Conservation (phyloP, 2,329 filamentous ascomycete species). For the Sporothrix protearum region DNA sequence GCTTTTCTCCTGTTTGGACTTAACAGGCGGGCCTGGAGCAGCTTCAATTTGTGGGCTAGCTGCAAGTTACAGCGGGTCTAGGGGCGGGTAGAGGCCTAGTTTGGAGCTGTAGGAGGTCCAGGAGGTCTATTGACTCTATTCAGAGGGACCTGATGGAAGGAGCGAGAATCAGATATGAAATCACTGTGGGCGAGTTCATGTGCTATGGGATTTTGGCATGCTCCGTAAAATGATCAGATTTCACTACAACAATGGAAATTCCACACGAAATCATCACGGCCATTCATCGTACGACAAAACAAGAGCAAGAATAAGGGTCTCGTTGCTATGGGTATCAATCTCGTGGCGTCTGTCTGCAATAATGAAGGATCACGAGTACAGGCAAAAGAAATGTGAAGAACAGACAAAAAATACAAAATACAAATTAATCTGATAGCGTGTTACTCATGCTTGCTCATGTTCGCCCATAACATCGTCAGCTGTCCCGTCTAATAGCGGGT, state of each 20-base stretch:
- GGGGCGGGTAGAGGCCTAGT: background rate
- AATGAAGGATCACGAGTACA: background rate
- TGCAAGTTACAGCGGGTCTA: background rate
- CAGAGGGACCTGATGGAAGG: background rate
- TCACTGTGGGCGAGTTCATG: background rate
- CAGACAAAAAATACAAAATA: background rate
- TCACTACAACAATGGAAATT: background rate
- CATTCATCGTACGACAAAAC: background rate
- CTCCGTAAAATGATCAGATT: too few species aligned
- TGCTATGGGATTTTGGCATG: background rate
- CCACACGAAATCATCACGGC: background rate
- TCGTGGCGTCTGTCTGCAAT: background rate
- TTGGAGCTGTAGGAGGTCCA: background rate
- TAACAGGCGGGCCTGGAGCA: background rate
- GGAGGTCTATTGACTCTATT: too few species aligned
- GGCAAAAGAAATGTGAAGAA: constrained; percentile 20
- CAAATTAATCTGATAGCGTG: background rate
- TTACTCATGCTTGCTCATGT: background rate
- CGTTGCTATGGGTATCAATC: constrained; percentile 2
- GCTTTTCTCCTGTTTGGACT: background rate
- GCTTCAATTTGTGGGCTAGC: background rate
- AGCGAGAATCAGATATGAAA: background rate
- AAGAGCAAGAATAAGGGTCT: background rate
- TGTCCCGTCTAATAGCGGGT: background rate
- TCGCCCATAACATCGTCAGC: background rate